These are phyloP conservation scores for Trichoderma cornu-damae DNA, from an alignment of 2,329 filamentous ascomycete species.

Conservation along the genomic window DNA sequence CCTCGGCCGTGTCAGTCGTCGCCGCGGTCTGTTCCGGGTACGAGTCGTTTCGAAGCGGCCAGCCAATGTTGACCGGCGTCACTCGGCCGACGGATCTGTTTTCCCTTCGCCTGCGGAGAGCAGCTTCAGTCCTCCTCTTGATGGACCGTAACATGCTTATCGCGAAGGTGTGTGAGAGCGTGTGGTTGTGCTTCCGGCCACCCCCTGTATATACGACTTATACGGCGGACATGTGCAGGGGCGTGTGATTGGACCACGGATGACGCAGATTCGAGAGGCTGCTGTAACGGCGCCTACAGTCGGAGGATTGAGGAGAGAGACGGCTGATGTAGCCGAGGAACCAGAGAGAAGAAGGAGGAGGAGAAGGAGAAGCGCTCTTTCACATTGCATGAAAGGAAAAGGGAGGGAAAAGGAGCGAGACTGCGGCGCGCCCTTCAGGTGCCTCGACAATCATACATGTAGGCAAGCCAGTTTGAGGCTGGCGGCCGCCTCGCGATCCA, in stretches of 20 bases:
- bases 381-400: neutral
- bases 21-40: neutral
- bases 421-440: neutral
- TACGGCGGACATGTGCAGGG: slow-evolving; percentile 4
- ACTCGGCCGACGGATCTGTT: slow-evolving; percentile 14
- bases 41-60: slow-evolving; percentile 17
- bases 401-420: neutral
- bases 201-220: slow-evolving; percentile 7
- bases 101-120: slow-evolving; percentile 23
- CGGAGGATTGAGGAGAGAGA: neutral
- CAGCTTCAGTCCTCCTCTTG: slow-evolving; percentile 24
- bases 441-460: neutral
- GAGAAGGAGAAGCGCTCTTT: no score
- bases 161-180: neutral
- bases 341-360: neutral
- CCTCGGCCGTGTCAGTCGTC: neutral
- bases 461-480: neutral
- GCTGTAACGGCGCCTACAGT: neutral
- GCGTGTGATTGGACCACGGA: neutral
- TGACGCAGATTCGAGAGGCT: neutral
- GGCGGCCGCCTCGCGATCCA: slow-evolving; percentile 4
- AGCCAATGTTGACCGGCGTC: slow-evolving; percentile 17
- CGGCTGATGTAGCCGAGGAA: neutral
- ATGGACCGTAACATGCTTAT: slow-evolving; percentile 27
- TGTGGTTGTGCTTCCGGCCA: slow-evolving; percentile 4